These are phyloP conservation scores for Panicum virgatum DNA, from an alignment of 202 grass and related monocot genomes.

Conservation along the genomic window DNA sequence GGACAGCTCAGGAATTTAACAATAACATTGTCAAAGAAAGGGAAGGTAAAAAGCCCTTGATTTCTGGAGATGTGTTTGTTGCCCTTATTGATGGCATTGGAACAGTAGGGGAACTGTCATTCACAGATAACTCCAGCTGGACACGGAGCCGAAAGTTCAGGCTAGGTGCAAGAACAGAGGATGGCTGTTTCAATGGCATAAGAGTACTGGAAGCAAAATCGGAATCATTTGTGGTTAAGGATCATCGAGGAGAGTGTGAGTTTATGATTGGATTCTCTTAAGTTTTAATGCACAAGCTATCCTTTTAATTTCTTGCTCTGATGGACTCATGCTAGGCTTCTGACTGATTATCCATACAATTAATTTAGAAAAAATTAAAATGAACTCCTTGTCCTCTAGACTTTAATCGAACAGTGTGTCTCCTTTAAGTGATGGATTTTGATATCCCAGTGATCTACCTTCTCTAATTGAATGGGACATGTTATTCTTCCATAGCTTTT, in stretches of 20 bases:
- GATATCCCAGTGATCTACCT: background rate
- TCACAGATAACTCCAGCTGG: constrained; percentile 99
- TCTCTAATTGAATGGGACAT: background rate
- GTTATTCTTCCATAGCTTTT: background rate
- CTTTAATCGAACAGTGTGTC: background rate
- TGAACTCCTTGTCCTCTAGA: background rate
- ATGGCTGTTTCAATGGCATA: constrained; percentile 71
- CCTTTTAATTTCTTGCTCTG: constrained; percentile 8
- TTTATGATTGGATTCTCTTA: constrained; percentile 33
- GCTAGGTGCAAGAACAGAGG: constrained; percentile 74
- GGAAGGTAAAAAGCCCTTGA: constrained; percentile 74
- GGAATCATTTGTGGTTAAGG: constrained; percentile 90
- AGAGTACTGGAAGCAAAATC: constrained; percentile 85
- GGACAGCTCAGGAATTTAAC: constrained; percentile 81
- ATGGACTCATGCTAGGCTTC: constrained; percentile 24
- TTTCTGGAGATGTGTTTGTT: constrained; percentile 75
- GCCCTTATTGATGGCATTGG: constrained; percentile 60
- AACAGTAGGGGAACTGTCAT: constrained; percentile 66
- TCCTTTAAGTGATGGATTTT: constrained; percentile 14
- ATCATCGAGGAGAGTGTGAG: constrained; percentile 99
- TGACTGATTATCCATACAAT: background rate
- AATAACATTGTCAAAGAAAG: constrained; percentile 95
- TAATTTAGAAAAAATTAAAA: constrained; percentile 5
- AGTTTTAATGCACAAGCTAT: constrained; percentile 4
- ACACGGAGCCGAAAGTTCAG: constrained; percentile 91